Evolutionary conservation across 495 filamentous ascomycete genomes (phyloP).

Genomic region (Trichoderma gamsii): DNA sequence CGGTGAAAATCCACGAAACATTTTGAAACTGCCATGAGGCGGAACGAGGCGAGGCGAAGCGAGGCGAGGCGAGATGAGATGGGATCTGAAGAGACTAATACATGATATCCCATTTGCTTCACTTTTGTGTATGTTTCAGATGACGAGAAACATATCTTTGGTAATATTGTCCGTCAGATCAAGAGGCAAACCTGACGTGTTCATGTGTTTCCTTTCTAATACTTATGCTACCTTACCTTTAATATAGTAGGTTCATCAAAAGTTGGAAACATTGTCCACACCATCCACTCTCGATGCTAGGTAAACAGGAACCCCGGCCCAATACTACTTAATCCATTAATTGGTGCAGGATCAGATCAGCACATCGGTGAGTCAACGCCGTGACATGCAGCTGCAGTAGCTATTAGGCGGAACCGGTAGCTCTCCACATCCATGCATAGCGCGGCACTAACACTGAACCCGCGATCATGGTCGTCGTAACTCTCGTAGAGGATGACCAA

Average conservation of each 20-base stretch:
- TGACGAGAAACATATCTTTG: no score
- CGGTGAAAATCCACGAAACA: constrained; percentile 21
- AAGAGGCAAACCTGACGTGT: no score
- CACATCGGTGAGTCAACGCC: constrained; percentile 3
- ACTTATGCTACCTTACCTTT: no score
- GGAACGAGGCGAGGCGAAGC: neutral
- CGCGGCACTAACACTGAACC: constrained; percentile 4
- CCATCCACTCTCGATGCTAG: no score
- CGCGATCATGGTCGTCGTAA: neutral
- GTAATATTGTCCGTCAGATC: no score
- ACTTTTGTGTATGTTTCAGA: no score
- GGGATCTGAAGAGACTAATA: no score
- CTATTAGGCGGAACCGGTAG: neutral
- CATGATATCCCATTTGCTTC: no score
- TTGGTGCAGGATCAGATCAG: neutral
- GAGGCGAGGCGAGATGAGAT: neutral
- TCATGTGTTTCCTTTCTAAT: no score
- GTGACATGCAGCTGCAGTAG: constrained; percentile 1
- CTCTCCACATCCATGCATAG: neutral
- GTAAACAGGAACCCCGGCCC: neutral
- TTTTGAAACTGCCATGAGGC: constrained; percentile 5
- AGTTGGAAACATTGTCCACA: no score
- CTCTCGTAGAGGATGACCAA: neutral
- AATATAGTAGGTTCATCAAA: no score
- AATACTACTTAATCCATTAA: neutral